phyloP scores from a whole-genome alignment of 2,329 filamentous ascomycete genomes.

The Penicillium sp. region DNA sequence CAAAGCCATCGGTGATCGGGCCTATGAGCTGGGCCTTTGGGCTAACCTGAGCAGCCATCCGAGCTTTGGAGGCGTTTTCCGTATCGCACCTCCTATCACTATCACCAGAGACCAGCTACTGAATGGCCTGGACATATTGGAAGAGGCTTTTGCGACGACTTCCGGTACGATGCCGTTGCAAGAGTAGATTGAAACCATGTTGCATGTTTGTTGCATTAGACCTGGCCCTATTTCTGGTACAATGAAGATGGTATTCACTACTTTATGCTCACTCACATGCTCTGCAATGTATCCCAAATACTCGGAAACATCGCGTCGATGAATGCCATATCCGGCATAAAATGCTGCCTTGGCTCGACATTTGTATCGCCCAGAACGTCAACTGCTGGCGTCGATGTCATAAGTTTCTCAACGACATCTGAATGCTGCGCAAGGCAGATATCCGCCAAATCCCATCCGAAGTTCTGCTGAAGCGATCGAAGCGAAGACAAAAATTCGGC shows the following conservation, averaged over 20 bases:
- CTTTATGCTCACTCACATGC: slow-evolving; percentile 1
- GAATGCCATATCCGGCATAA: slow-evolving; percentile 10
- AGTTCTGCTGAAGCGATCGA: slow-evolving; percentile 39
- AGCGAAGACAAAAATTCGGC: slow-evolving; percentile 44
- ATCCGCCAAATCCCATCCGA: slow-evolving; percentile 52
- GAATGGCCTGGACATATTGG: slow-evolving; percentile 55
- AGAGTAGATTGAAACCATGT: neutral
- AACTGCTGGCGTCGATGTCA: slow-evolving; percentile 5
- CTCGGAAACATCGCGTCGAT: slow-evolving; percentile 12
- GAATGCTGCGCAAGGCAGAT: slow-evolving; percentile 50
- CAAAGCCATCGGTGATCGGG: slow-evolving; percentile 47
- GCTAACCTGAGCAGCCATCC: slow-evolving; percentile 56
- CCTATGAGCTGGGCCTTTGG: slow-evolving; percentile 55
- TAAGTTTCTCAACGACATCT: slow-evolving; percentile 48
- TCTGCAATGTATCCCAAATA: slow-evolving; percentile 13
- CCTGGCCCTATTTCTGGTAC: neutral
- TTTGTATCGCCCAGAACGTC: neutral
- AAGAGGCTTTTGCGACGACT: slow-evolving; percentile 35
- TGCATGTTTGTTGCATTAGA: neutral
- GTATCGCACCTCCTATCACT: slow-evolving; percentile 61
- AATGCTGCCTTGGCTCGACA: slow-evolving; percentile 5
- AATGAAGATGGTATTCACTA: neutral
- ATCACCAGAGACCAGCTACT: slow-evolving; percentile 52
- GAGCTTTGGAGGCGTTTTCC: slow-evolving; percentile 57
- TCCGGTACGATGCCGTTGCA: neutral